Conservation (phyloP, 768 basidiomycete species). For the Hypholoma sublateritium region DNA sequence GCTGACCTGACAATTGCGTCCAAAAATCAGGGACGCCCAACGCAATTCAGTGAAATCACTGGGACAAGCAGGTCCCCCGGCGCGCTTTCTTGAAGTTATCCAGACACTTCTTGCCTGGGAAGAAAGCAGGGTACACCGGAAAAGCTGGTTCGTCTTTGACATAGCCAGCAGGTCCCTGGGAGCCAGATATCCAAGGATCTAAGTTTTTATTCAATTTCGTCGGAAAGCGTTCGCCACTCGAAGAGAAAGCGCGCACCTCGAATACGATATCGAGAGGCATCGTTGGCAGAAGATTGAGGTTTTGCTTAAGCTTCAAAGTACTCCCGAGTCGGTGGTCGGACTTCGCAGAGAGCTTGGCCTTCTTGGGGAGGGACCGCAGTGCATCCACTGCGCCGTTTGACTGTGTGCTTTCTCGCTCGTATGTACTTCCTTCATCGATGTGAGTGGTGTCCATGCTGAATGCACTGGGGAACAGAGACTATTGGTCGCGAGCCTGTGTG, state of each 20-base stretch:
- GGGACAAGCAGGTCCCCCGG: slow-evolving; percentile 21
- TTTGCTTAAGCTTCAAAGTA: background rate
- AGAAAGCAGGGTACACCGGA: slow-evolving; percentile 19
- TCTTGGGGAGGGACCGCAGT: too few species aligned
- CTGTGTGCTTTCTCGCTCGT: too few species aligned
- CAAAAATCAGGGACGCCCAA: slow-evolving; percentile 27
- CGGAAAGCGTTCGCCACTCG: background rate
- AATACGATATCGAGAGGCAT: slow-evolving; percentile 30
- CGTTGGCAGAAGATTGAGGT: slow-evolving; percentile 15
- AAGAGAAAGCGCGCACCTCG: slow-evolving; percentile 11
- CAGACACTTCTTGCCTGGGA: slow-evolving; percentile 20
- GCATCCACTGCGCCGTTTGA: too few species aligned
- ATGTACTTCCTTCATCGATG: too few species aligned
- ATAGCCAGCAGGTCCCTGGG: slow-evolving; percentile 26
- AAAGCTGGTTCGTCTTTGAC: slow-evolving; percentile 19
- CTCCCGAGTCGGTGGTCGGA: too few species aligned
- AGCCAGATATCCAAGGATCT: slow-evolving; percentile 24
- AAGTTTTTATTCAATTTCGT: background rate
- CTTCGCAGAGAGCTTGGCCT: too few species aligned
- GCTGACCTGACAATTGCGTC: slow-evolving; percentile 16
- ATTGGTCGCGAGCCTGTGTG: too few species aligned
- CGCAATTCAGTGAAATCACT: slow-evolving; percentile 22
- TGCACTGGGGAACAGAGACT: too few species aligned
- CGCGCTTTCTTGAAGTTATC: slow-evolving; percentile 18
- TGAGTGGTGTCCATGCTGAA: too few species aligned